Evolutionary conservation across 1,284 basidiomycete species (phyloP), one percentile per base, ranked within the genome.

Genomic region (Inonotus hispidus): DNA sequence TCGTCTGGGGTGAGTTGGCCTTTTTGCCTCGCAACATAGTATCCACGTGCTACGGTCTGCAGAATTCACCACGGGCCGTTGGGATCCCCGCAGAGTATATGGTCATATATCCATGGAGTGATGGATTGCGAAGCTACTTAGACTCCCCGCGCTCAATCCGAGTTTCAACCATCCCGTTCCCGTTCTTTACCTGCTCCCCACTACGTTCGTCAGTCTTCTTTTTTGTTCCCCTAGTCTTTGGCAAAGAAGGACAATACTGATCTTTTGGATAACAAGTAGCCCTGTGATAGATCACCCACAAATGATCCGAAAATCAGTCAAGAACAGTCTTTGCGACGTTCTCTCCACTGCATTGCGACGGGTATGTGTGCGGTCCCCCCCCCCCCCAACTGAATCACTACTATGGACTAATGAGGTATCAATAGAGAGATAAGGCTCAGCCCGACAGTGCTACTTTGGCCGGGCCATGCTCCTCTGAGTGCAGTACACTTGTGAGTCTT

Each of bases 231-330:
- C 6, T 46, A 27, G 16, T 19, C 52, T 13, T 43, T 32, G 49
- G 41, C 29, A 19, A 60, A 47, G 21, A 43, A 39, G 56, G 55
- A 43, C 47, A 46, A 5, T 10, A 25, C 58, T 53, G 58, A 59
- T 59, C 16, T 29, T n/a, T n/a, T 59, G 46, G 53, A 55, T 54
- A 55, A 38, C 59, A 60, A 38, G 35, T 39, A 39, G 14, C 32
- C 88, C 53, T 85, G 85, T 47, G 90, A 89, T 73, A 89, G 86
- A 27, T 85, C 89, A 58, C 90, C 88, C 79, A 86, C 88, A 72
- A 93, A 92, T 68, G 98, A 98, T 83, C 94, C 93, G 82, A 85
- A 92, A 86, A 93, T 96, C 56, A 77, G 96, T 68, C 85, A 86
- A 63, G 90, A 95, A 75, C 80, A 93, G 52, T 93, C 93, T 46